These are phyloP conservation scores for Nidularia pulvinata DNA, from an alignment of 768 basidiomycete genomes.

Conservation along the genomic window DNA sequence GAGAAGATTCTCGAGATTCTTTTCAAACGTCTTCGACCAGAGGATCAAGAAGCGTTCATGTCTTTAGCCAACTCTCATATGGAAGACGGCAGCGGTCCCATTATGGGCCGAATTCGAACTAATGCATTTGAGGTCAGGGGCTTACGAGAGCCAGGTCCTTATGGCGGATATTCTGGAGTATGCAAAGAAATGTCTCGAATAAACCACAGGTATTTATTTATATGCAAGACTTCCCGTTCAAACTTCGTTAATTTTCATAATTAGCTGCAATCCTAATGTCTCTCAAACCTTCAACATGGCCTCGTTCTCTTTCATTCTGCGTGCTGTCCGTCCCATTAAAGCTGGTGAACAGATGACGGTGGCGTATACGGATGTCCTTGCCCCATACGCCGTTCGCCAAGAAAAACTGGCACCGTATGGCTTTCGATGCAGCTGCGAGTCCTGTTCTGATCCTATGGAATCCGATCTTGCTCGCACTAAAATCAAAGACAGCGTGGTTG, in stretches of 20 bases:
- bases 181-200: background rate
- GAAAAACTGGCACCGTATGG: background rate
- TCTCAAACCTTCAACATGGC: background rate
- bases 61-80: conserved; percentile 24
- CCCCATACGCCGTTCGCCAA: background rate
- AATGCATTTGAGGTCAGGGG: background rate
- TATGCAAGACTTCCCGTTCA: background rate
- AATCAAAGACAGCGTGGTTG: too few species aligned
- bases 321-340: background rate
- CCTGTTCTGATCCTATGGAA: background rate
- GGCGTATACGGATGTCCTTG: background rate
- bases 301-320: background rate
- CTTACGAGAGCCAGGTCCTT: background rate
- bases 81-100: conserved; percentile 28
- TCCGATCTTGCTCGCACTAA: too few species aligned
- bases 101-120: conserved; percentile 20
- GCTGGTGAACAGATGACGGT: background rate
- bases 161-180: background rate
- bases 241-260: background rate
- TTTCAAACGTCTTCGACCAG: conserved; percentile 18
- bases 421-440: background rate
- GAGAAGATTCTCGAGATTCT: conserved; percentile 15
- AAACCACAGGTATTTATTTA: background rate
- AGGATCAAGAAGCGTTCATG: conserved; percentile 22
- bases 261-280: background rate